Percentiles rank a stretch among this genome's conserved stretches.
phyloP scores from a whole-genome alignment of 306 rosid genomes.

The Begonia peltatifolia region DNA sequence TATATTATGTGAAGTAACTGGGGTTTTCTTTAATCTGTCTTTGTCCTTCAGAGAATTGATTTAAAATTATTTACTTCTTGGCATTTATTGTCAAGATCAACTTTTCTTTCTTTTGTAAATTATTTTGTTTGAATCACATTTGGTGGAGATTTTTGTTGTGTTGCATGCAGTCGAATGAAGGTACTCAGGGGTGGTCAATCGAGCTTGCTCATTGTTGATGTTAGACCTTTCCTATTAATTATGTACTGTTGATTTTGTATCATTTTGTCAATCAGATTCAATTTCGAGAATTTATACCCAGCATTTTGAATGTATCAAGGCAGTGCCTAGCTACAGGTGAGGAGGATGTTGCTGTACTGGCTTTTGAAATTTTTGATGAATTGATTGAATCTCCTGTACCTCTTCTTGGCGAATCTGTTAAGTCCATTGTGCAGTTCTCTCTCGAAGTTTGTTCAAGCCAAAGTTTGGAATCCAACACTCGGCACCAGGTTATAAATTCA shows the following conservation, averaged over 20 bases:
- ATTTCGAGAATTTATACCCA: slow-evolving; percentile 93
- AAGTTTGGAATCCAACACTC: slow-evolving; percentile 84
- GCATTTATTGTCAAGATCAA: too few species aligned
- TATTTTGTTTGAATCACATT: too few species aligned
- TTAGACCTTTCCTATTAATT: too few species aligned
- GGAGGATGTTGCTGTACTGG: slow-evolving; percentile 89
- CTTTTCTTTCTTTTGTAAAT: too few species aligned
- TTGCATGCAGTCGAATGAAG: too few species aligned
- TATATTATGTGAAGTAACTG: too few species aligned
- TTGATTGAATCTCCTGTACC: slow-evolving; percentile 98
- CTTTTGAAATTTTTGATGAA: slow-evolving; percentile 96
- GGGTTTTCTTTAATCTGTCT: too few species aligned
- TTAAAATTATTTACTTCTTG: too few species aligned
- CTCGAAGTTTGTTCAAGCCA: slow-evolving; percentile 97
- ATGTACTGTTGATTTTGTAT: slow-evolving; percentile 1
- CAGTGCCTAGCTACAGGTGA: slow-evolving; percentile 97
- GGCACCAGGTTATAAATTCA: slow-evolving; percentile 64
- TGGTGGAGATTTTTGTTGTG: too few species aligned
- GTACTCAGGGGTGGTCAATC: too few species aligned
- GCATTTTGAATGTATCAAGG: slow-evolving; percentile 86
- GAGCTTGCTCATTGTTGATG: too few species aligned
- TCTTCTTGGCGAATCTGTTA: slow-evolving; percentile 94
- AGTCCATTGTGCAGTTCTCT: slow-evolving; percentile 90
- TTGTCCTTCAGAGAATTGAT: too few species aligned
- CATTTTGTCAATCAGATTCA: slow-evolving; percentile 38